Evolutionary conservation across 768 basidiomycete species (phyloP), one percentile per base, ranked within the genome.

Genomic region (Suillus discolor): DNA sequence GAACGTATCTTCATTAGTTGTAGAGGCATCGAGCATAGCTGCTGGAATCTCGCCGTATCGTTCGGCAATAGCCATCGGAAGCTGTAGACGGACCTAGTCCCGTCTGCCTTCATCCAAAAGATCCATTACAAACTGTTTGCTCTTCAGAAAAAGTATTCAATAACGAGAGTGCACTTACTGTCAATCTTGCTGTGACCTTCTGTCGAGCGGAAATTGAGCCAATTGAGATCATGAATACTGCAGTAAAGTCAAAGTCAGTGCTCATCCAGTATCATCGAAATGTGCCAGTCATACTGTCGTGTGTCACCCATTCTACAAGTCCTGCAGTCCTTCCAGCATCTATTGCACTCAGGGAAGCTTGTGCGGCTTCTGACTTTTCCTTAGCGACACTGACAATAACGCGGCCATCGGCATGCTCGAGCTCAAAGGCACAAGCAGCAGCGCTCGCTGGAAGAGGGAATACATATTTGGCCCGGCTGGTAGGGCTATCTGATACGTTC

Each of bases 141-240:
- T 51, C 6, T 55, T 49, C 36, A 23, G 18, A 20, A 68, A 8
- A 53, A 18, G 41, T 28, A 28, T 31, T 31, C 25, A 23, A 34
- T 9, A 47, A 54, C 23, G 20, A 45, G 15, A 3, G 11, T 25
- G 45, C 57, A 70, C 81, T 62, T 68, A 87, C 86, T 53, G 81
- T 81, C 41, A 87, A 31, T 41, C 73, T 74, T 0, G 80, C 79
- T 31, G 73, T 75, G 4, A 87, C 80, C 1, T 72, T 81, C 49
- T 79, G 68, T 2, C 68, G 66, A 0, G 83, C 75, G 38, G 84
- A 83, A 61, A 88, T 80, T 0, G 83, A 82, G 12, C 87, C 87
- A 5, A 88, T 69, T 4, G 87, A 88, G 44, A 88, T 84, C 0
- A 81, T 84, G 70, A 88, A 87, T 62, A 86, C 87, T 88, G 54